A percentile compares a stretch with the other conserved stretches of the same genome.
Evolutionary conservation across 176 grass and related monocot genomes (phyloP).

Genomic region (Puya raimondii): DNA sequence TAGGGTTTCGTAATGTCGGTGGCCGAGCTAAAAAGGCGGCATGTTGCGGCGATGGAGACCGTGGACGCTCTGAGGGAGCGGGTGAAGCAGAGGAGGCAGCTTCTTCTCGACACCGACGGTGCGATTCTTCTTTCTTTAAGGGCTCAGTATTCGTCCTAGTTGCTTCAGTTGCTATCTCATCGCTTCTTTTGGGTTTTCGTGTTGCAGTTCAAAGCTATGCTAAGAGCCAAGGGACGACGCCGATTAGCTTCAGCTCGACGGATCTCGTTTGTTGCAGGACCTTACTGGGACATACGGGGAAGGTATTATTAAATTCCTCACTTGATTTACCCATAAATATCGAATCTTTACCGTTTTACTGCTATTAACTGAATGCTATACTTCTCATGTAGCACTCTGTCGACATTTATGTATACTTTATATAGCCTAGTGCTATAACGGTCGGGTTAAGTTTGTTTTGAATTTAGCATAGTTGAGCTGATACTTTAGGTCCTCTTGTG

Average conservation of each 20-base stretch:
- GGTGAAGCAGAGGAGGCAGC: conserved; percentile 54
- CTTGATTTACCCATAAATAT: not conserved
- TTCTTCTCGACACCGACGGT: conserved; percentile 89
- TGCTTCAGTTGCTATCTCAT: not conserved
- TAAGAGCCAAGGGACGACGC: conserved; percentile 49
- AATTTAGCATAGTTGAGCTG: too few species aligned
- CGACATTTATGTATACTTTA: too few species aligned
- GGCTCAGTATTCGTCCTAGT: not conserved
- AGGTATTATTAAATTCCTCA: conserved; percentile 36
- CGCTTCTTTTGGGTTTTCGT: not conserved
- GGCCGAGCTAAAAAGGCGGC: conserved; percentile 85
- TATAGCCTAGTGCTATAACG: too few species aligned
- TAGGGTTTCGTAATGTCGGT: conserved; percentile 38
- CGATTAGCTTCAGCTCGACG: conserved; percentile 64
- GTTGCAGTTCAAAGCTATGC: conserved; percentile 72
- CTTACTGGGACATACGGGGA: conserved; percentile 85
- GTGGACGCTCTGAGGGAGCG: conserved; percentile 69
- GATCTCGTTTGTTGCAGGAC: conserved; percentile 98
- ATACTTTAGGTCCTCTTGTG: too few species aligned
- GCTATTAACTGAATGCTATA: too few species aligned
- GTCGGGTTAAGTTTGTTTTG: too few species aligned
- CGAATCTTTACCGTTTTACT: not conserved
- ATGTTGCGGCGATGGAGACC: conserved; percentile 48
- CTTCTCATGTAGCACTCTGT: too few species aligned
- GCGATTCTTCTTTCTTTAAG: conserved; percentile 1